A percentile compares a stretch with the other conserved stretches of the same genome.
Conservation (phyloP, 768 basidiomycete genomes). For the Boletus sp. region DNA sequence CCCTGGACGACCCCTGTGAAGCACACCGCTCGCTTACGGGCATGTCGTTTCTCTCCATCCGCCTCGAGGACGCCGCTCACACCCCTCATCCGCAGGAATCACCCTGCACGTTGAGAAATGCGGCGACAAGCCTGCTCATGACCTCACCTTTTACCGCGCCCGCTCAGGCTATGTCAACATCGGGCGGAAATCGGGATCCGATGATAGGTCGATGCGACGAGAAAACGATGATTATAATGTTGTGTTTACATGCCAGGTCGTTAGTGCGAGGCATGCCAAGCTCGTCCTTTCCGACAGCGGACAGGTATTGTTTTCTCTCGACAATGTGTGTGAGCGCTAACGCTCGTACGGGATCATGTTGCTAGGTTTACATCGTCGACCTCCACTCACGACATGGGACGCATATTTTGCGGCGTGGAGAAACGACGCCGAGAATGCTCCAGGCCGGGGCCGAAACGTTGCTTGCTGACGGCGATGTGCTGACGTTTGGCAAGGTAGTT, state of each 20-base stretch:
- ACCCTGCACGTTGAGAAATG: conserved; percentile 55
- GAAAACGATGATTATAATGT: conserved; percentile 46
- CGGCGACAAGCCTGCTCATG: conserved; percentile 42
- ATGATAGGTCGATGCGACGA: conserved; percentile 37
- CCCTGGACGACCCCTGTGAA: conserved; percentile 28
- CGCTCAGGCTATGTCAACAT: conserved; percentile 54
- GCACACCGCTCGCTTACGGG: conserved; percentile 39
- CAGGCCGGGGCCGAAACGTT: conserved; percentile 52
- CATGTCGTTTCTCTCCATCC: conserved; percentile 28
- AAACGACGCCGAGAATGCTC: conserved; percentile 46
- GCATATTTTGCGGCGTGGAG: conserved; percentile 53
- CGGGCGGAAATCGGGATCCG: conserved; percentile 60
- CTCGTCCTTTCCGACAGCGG: conserved; percentile 69
- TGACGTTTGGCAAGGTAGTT: conserved; percentile 79
- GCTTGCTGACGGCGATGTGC: conserved; percentile 62
- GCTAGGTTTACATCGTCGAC: conserved; percentile 67
- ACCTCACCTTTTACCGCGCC: conserved; percentile 51
- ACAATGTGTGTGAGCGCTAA: conserved; percentile 19
- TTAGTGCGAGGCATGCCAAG: conserved; percentile 76
- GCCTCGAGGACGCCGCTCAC: conserved; percentile 13
- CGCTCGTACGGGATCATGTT: not conserved
- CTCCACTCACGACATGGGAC: conserved; percentile 76
- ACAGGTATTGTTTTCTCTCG: conserved; percentile 42
- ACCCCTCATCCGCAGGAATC: conserved; percentile 43
- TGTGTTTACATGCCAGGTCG: conserved; percentile 73